Base-by-base conservation (phyloP, 805 yeast genomes). In the Nakazawaea pomicola region DNA sequence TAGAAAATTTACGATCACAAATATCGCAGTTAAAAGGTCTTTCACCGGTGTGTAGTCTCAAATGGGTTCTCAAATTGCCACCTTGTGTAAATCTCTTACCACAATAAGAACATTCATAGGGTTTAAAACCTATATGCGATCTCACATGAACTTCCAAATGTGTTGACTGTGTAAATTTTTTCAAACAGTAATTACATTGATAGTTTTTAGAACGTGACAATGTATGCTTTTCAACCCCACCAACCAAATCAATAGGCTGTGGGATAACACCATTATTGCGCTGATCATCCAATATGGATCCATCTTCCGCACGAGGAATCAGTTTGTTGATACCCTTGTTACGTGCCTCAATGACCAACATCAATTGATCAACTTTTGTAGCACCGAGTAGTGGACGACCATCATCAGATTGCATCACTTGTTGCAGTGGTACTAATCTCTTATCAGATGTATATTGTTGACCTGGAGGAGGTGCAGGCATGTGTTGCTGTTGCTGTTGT, bases 281-380 rank as follows among this genome's bases (percentile, higher is more conserved):
- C 17, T 50, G 52, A 45, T 68, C 71, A 48, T 79, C 85, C 40
- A 80, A 54, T 21, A 82, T 70, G 28, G 80, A 74, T 1, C 95
- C 95, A 58, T 83, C 90, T 7, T 75, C 74, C 1, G 81, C 76
- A 46, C 78, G 80, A 36, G 72, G 69, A 31, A 84, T 80, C 36
- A 70, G 74, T 9, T 78, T 74, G n/a, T 76, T 76, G 19, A 81
- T 69, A 7, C 90, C 85, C 48, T 84, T 83, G 45, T 83, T 84
- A 38, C 95, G 72, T 0, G 96, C 95, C 59, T 90, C 95, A 40
- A 90, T 83, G 29, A 88, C 85, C 36, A 90, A 68, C 96, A 90
- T 88, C 53, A 90, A 65, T 53, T 83, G 95, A 61, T 90, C 98
- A 20, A 90, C 86, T 55, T 85, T 85, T 0, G 96, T 90, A 3